Conservation (phyloP, 1,284 basidiomycete genomes). For the Ustilago tritici region DNA sequence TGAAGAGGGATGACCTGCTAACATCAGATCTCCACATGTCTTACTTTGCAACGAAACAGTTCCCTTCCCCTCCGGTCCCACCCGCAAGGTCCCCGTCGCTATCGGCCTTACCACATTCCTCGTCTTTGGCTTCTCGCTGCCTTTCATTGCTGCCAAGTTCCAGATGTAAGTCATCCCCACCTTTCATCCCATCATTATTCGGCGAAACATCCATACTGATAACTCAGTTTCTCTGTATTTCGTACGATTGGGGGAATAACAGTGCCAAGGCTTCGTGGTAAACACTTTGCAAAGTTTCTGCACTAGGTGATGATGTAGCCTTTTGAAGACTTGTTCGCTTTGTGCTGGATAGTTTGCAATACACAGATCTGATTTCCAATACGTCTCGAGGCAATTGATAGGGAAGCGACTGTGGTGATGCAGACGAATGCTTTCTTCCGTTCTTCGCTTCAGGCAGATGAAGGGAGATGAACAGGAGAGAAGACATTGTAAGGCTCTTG, state of each 20-base stretch:
- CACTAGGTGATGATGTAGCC: neutral
- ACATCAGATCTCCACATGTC: neutral
- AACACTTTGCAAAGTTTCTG: conserved; percentile 15
- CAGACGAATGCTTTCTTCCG: too few species aligned
- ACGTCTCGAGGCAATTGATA: too few species aligned
- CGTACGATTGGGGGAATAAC: neutral
- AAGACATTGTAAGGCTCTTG: too few species aligned
- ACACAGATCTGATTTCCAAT: neutral
- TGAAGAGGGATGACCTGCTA: conserved; percentile 1
- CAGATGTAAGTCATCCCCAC: conserved; percentile 55
- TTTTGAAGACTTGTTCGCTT: neutral
- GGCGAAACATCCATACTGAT: neutral
- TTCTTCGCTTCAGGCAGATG: too few species aligned
- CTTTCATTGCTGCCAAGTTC: conserved; percentile 64
- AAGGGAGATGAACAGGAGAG: too few species aligned
- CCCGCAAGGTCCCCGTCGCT: conserved; percentile 62
- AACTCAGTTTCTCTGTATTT: neutral
- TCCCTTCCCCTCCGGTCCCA: conserved; percentile 64
- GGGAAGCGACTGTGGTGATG: too few species aligned
- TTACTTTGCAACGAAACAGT: conserved; percentile 39
- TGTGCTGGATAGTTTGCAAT: neutral
- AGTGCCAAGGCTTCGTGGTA: conserved; percentile 54
- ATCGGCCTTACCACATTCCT: conserved; percentile 62
- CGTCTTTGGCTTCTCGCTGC: conserved; percentile 60
- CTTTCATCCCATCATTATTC: too few species aligned